A percentile compares a stretch with the other conserved stretches of the same genome.
Evolutionary conservation across 2,329 filamentous ascomycete species (phyloP).

Genomic region (Penicillium palitans): DNA sequence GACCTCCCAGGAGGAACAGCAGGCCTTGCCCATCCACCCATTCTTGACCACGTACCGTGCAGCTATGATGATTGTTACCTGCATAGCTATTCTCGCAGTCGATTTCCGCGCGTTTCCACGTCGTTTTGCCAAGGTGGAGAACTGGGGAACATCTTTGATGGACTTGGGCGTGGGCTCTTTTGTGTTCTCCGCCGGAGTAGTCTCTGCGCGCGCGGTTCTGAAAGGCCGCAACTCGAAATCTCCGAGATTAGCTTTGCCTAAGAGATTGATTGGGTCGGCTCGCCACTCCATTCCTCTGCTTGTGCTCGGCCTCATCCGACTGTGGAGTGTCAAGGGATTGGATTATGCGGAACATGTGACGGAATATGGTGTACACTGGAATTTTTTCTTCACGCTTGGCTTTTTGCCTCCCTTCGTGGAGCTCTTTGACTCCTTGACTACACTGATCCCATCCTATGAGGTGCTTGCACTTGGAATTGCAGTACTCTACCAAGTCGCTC

Average conservation of each 20-base stretch:
- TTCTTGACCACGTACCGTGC: constrained; percentile 92
- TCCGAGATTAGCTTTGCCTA: constrained; percentile 45
- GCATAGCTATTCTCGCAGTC: constrained; percentile 89
- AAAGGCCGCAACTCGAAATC: constrained; percentile 62
- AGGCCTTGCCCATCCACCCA: constrained; percentile 74
- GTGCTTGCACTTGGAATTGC: constrained; percentile 69
- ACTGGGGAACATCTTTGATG: constrained; percentile 99
- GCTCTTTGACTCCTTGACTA: constrained; percentile 71
- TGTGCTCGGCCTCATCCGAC: constrained; percentile 73
- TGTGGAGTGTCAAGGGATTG: constrained; percentile 87
- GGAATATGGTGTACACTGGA: constrained; percentile 98
- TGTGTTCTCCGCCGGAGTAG: constrained; percentile 88
- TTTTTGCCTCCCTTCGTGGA: constrained; percentile 87
- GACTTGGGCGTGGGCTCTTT: constrained; percentile 96
- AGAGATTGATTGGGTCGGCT: constrained; percentile 65
- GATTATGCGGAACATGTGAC: constrained; percentile 97
- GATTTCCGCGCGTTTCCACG: constrained; percentile 92
- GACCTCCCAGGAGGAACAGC: constrained; percentile 31
- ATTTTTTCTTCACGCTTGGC: constrained; percentile 96
- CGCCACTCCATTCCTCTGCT: constrained; percentile 83
- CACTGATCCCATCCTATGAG: constrained; percentile 73
- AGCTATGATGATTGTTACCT: constrained; percentile 87
- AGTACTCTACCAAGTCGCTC: constrained; percentile 68
- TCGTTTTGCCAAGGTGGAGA: constrained; percentile 95
- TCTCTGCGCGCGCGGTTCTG: constrained; percentile 79